These are phyloP conservation scores for Nicotiana undulata DNA, from an alignment of 257 asterid genomes.

Conservation along the genomic window DNA sequence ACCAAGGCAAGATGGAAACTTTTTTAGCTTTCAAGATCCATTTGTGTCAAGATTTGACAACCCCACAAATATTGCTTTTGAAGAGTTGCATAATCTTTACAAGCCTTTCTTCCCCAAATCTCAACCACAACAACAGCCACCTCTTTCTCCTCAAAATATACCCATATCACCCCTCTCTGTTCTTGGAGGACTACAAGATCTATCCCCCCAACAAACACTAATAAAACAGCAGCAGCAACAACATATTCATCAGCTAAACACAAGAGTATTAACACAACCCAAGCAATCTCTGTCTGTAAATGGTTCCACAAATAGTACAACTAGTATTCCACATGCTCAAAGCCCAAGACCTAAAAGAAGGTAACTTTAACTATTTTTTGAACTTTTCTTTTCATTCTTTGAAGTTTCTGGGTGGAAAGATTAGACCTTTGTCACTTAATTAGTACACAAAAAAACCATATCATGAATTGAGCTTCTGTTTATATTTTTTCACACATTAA, in stretches of 20 bases:
- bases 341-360: constrained; percentile 71
- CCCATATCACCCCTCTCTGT: constrained; percentile 62
- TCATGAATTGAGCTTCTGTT: neutral
- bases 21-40: constrained; percentile 38
- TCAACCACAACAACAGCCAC: constrained; percentile 7
- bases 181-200: constrained; percentile 56
- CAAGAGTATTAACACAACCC: constrained; percentile 4
- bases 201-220: constrained; percentile 23
- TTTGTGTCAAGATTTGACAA: constrained; percentile 27
- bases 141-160: constrained; percentile 25
- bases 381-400: neutral
- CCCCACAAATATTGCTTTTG: neutral
- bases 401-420: neutral
- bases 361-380: constrained; percentile 18
- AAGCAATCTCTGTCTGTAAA: constrained; percentile 27
- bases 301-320: constrained; percentile 19
- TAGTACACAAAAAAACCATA: neutral
- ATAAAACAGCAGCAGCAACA: constrained; percentile 6
- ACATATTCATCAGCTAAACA: constrained; percentile 4
- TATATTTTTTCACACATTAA: neutral
- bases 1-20: constrained; percentile 27
- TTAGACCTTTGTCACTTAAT: neutral
- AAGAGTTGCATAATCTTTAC: constrained; percentile 54
- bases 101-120: constrained; percentile 46
- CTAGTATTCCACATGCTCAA: constrained; percentile 20